Percentiles rank a stretch among this genome's conserved stretches.
Evolutionary conservation across 495 filamentous ascomycete species (phyloP).

Genomic region (Pyrenopolyporus hunteri): DNA sequence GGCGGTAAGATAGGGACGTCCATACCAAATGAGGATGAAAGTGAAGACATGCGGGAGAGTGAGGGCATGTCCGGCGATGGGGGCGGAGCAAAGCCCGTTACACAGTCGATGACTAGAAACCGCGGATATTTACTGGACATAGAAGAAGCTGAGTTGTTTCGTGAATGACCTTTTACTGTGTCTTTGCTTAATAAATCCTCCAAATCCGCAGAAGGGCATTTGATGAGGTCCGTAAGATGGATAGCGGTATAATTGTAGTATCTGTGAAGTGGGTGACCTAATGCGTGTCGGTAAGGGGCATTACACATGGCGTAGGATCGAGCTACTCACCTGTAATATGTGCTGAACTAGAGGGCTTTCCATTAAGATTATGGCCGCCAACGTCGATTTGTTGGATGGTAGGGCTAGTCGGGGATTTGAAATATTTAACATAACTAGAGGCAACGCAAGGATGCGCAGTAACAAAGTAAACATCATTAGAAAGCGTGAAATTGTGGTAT

Average conservation of each 20-base stretch:
- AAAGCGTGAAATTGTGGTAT: conserved; percentile 55
- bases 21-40: conserved; percentile 41
- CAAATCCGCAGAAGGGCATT: conserved; percentile 45
- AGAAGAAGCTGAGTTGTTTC: conserved; percentile 37
- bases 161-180: conserved; percentile 35
- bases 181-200: conserved; percentile 46
- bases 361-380: conserved; percentile 47
- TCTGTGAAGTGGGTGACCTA: conserved; percentile 70
- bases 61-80: conserved; percentile 41
- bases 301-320: not conserved
- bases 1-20: conserved; percentile 30
- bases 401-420: conserved; percentile 55
- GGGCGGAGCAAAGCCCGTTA: conserved; percentile 53
- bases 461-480: conserved; percentile 70
- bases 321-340: conserved; percentile 46
- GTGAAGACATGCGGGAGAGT: conserved; percentile 42
- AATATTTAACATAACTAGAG: conserved; percentile 56
- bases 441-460: conserved; percentile 69
- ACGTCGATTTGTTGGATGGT: conserved; percentile 59
- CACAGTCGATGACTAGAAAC: conserved; percentile 61
- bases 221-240: conserved; percentile 58
- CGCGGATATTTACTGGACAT: conserved; percentile 44
- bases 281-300: conserved; percentile 23
- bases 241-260: conserved; percentile 64
- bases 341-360: conserved; percentile 48